phyloP scores from a whole-genome alignment of 1,284 basidiomycete species.

The Ganoderma resinaceum region DNA sequence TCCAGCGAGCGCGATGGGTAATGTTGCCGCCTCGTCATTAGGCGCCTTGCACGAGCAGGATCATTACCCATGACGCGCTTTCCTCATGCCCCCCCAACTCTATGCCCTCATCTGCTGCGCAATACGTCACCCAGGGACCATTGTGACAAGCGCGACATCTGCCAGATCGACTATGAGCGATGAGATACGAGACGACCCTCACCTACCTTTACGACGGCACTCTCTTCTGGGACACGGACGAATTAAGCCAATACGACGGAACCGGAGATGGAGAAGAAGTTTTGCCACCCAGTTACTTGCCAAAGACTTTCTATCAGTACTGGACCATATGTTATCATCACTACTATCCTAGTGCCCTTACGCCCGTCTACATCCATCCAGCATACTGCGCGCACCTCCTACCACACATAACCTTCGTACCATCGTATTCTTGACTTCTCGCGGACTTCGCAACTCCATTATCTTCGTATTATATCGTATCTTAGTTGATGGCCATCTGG shows the following conservation, averaged over 20 bases:
- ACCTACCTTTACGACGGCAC: slow-evolving; percentile 7
- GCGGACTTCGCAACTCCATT: slow-evolving; percentile 8
- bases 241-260: not conserved
- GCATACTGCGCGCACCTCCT: slow-evolving; percentile 5
- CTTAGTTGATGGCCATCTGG: slow-evolving; percentile 17
- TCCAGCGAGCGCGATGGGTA: slow-evolving; percentile 37
- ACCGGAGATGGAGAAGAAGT: slow-evolving; percentile 18
- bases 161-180: slow-evolving; percentile 11
- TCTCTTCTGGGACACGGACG: not conserved
- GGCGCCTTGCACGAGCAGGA: slow-evolving; percentile 27
- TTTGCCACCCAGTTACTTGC: slow-evolving; percentile 21
- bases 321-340: slow-evolving; percentile 33
- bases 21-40: slow-evolving; percentile 21
- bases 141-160: slow-evolving; percentile 19
- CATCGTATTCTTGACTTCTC: slow-evolving; percentile 6
- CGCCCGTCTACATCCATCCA: not conserved
- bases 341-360: slow-evolving; percentile 9
- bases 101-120: not conserved
- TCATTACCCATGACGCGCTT: slow-evolving; percentile 29
- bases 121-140: slow-evolving; percentile 13
- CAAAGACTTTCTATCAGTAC: slow-evolving; percentile 33
- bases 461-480: slow-evolving; percentile 13
- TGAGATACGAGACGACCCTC: slow-evolving; percentile 12
- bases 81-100: slow-evolving; percentile 3
- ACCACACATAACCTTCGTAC: not conserved